A percentile compares a stretch with the other conserved stretches of the same genome.
Evolutionary conservation across 495 filamentous ascomycete species (phyloP).

Genomic region (Daldinia vernicosa): DNA sequence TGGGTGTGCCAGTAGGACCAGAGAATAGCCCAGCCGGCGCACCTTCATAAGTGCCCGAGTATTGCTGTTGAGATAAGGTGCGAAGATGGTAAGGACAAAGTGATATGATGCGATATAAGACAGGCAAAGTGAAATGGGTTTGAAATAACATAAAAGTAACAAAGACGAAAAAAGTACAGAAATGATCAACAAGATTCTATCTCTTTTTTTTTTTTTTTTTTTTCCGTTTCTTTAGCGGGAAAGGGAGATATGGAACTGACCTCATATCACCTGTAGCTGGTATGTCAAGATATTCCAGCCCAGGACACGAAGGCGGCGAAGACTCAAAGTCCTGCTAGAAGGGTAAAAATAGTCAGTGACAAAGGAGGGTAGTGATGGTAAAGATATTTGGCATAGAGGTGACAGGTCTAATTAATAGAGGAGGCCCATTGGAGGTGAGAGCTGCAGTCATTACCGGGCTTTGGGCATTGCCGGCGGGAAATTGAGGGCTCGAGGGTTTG

Average conservation of each 20-base stretch:
- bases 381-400: slow-evolving; percentile 30
- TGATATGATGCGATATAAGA: slow-evolving; percentile 11
- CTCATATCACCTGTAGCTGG: slow-evolving; percentile 59
- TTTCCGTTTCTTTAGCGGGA: neutral
- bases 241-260: slow-evolving; percentile 38
- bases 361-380: slow-evolving; percentile 29
- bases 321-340: slow-evolving; percentile 60
- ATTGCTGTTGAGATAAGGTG: slow-evolving; percentile 24
- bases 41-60: slow-evolving; percentile 28
- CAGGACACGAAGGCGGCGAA: slow-evolving; percentile 56
- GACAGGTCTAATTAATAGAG: slow-evolving; percentile 37
- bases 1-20: slow-evolving; percentile 33
- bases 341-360: slow-evolving; percentile 41
- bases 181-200: neutral
- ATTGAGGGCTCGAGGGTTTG: slow-evolving; percentile 35
- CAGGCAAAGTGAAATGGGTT: slow-evolving; percentile 11
- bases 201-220: neutral
- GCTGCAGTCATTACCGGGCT: slow-evolving; percentile 44
- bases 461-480: slow-evolving; percentile 43
- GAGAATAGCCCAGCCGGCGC: slow-evolving; percentile 34
- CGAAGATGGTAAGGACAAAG: slow-evolving; percentile 6
- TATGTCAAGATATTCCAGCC: slow-evolving; percentile 60
- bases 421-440: slow-evolving; percentile 32
- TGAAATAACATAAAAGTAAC: neutral
- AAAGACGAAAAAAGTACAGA: neutral